Percentiles rank a stretch among this genome's conserved stretches.
Conservation (phyloP, 1,284 basidiomycete species). For the Tremellales sp. region DNA sequence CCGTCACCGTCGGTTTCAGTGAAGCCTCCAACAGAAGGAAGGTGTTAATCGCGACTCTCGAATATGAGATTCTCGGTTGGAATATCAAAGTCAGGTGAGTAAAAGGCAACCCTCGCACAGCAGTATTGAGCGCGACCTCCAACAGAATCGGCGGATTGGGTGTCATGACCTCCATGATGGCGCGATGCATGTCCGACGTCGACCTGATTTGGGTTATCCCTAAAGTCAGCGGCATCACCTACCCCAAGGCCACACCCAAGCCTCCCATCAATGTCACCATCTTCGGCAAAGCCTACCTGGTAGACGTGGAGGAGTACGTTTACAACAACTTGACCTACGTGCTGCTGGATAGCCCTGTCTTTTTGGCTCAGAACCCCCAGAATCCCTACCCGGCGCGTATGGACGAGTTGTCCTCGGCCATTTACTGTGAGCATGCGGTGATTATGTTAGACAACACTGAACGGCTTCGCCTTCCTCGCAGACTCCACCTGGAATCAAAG, state of each 20-base stretch:
- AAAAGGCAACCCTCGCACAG: too few species aligned
- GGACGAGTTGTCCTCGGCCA: conserved; percentile 83
- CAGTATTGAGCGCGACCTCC: too few species aligned
- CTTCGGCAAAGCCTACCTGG: conserved; percentile 83
- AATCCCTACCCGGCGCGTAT: conserved; percentile 85
- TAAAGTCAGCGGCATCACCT: conserved; percentile 81
- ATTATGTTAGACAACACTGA: too few species aligned
- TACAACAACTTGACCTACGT: conserved; percentile 85
- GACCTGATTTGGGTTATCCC: conserved; percentile 81
- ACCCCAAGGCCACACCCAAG: conserved; percentile 72
- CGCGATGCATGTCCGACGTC: conserved; percentile 85
- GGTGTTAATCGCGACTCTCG: conserved; percentile 75
- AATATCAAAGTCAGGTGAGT: conserved; percentile 79
- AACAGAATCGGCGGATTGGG: conserved; percentile 83
- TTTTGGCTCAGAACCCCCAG: conserved; percentile 81
- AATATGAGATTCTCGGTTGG: conserved; percentile 88
- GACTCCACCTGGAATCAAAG: conserved; percentile 89
- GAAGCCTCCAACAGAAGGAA: conserved; percentile 75
- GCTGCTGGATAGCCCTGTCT: conserved; percentile 79
- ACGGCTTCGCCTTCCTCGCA: too few species aligned
- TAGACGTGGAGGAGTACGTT: conserved; percentile 79
- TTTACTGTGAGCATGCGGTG: too few species aligned
- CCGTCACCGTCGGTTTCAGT: conserved; percentile 82
- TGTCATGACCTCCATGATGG: conserved; percentile 88
- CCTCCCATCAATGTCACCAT: conserved; percentile 86